phyloP scores from a whole-genome alignment of 495 filamentous ascomycete species.

The Talaromyces borbonicus region DNA sequence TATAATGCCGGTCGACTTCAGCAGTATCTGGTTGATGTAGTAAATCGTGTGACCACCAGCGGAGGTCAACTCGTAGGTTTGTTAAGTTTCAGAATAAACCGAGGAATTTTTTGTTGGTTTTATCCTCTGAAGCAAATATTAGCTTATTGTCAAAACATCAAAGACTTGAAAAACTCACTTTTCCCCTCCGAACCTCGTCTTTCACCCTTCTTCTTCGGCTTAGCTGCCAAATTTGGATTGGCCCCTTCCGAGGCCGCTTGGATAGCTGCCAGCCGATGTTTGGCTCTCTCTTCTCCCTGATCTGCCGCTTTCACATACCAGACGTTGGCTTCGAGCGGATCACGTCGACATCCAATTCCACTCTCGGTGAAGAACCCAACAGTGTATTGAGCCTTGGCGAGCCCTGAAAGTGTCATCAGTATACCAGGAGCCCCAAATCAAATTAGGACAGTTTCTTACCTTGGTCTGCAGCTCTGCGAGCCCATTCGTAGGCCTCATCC shows the following conservation, averaged over 20 bases:
- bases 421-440: not conserved
- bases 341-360: constrained; percentile 90
- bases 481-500: constrained; percentile 95
- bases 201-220: constrained; percentile 6
- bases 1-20: no score
- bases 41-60: not conserved
- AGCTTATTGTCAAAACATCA: not conserved
- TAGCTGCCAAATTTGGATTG: constrained; percentile 27
- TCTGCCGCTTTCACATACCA: constrained; percentile 98
- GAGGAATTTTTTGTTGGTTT: constrained; percentile 26
- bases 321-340: constrained; percentile 89
- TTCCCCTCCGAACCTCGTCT: constrained; percentile 6
- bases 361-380: constrained; percentile 97
- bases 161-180: not conserved
- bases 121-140: constrained; percentile 7
- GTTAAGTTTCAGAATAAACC: constrained; percentile 20
- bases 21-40: no score
- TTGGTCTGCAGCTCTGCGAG: constrained; percentile 68
- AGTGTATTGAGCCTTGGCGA: constrained; percentile 90
- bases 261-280: constrained; percentile 76
- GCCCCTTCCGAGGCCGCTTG: constrained; percentile 73
- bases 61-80: not conserved
- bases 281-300: constrained; percentile 81
- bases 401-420: constrained; percentile 41
- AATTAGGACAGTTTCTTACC: constrained; percentile 44